Evolutionary conservation across 1,284 basidiomycete genomes (phyloP), one percentile per base, ranked within the genome.

Genomic region (Trichosporon sp.): DNA sequence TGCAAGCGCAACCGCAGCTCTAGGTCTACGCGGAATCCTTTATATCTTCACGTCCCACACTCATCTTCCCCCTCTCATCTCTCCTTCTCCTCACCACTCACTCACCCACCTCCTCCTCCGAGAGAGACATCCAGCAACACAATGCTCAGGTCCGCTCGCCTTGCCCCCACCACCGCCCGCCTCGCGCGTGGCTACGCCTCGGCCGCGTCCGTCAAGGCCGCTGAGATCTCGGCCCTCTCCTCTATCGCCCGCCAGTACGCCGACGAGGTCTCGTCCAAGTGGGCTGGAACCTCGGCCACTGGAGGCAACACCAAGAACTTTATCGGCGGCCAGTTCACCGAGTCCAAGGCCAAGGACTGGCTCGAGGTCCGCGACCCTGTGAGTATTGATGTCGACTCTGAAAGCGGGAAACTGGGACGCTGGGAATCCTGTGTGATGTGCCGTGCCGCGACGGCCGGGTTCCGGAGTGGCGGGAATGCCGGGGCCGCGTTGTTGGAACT

Each of bases 341-440:
- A 95, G 73, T 92, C 90, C 80, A 86, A 86, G 73, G 81, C 90
- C 4, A 80, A 84, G 2, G 83, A 88, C 64, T 95, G 90, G 89
- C 85, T 91, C 65, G 90, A 95, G 61, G 87, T 95, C 4, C 82
- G 87, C 66, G 94, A 97, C 81, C 94, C 94, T 11, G 92, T 93
- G 70, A 70, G 78, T 76, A 31, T 9, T 10, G 21, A n/a, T 29
- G n/a, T n/a, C n/a, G n/a, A 56, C 10, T 4, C 33, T 29, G 40
- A 32, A 19, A 46, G 4, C 40, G 16, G 16, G n/a, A n/a, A n/a
- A n/a, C n/a, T n/a, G n/a, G n/a, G n/a, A n/a, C n/a, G n/a, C n/a
- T n/a, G n/a, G n/a, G n/a, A n/a, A n/a, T n/a, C n/a, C n/a, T n/a
- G n/a, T n/a, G n/a, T n/a, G n/a, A n/a, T n/a, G n/a, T n/a, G n/a